Evolutionary conservation across 2,329 filamentous ascomycete species (phyloP).

Genomic region (Trichophyton benhamiae): DNA sequence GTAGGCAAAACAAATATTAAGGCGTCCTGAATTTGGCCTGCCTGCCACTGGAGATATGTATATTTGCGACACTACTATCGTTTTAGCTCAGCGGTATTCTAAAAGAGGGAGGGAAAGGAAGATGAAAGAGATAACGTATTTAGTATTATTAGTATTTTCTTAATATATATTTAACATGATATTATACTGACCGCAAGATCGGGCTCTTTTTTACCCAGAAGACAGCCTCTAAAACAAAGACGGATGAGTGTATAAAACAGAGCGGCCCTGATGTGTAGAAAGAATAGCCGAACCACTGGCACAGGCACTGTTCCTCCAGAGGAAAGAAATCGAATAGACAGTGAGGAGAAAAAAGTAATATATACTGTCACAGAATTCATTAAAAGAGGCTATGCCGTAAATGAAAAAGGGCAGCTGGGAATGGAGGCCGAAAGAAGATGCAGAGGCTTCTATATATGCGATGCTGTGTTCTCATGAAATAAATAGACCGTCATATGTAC

Average conservation of each 20-base stretch:
- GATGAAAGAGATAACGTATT: too few relatives aligned
- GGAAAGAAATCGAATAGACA: neutral
- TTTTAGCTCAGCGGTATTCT: too few relatives aligned
- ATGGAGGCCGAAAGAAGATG: neutral
- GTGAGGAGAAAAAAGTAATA: too few relatives aligned
- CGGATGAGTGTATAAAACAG: neutral
- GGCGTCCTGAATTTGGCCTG: too few relatives aligned
- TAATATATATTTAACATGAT: neutral
- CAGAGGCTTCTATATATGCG: conserved; percentile 1
- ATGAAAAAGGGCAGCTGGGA: neutral
- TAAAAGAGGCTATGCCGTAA: neutral
- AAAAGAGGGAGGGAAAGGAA: too few relatives aligned
- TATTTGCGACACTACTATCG: too few relatives aligned
- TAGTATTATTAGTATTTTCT: neutral
- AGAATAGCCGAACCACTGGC: neutral
- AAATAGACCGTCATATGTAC: conserved; percentile 1
- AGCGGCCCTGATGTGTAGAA: neutral
- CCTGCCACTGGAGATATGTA: too few relatives aligned
- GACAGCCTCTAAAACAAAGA: neutral
- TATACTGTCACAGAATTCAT: neutral
- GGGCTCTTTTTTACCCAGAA: neutral
- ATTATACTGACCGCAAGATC: neutral
- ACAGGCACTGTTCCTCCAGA: neutral
- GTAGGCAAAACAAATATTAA: neutral
- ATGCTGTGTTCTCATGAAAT: conserved; percentile 3